These are phyloP conservation scores for Geranium incanum DNA, from an alignment of 441 rosid species.

Conservation along the genomic window DNA sequence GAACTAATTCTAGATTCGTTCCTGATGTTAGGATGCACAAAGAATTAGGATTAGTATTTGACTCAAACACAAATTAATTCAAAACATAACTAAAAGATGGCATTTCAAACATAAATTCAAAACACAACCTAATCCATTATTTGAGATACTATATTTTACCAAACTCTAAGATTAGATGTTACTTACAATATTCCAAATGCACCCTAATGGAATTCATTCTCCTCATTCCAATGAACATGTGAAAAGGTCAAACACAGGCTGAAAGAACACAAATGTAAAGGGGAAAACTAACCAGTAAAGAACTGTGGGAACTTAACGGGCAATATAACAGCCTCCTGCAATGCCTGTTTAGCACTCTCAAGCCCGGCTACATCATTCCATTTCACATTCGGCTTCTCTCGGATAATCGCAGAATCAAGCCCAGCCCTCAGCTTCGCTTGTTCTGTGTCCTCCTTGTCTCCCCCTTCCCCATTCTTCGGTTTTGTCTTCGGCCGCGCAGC, in stretches of 20 bases:
- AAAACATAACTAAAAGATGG: too few species aligned
- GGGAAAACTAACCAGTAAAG: not conserved
- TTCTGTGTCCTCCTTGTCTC: not conserved
- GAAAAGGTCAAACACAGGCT: not conserved
- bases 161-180: too few species aligned
- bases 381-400: not conserved
- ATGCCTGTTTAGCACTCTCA: not conserved
- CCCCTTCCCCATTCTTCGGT: not conserved
- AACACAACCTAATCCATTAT: too few species aligned
- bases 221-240: not conserved
- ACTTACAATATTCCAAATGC: too few species aligned
- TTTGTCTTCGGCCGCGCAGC: not conserved
- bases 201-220: not conserved
- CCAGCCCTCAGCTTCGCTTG: conserved; percentile 2
- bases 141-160: too few species aligned
- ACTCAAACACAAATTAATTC: too few species aligned
- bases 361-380: conserved; percentile 1
- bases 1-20: too few species aligned
- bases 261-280: not conserved
- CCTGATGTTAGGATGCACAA: too few species aligned
- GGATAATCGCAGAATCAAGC: not conserved
- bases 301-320: conserved; percentile 6
- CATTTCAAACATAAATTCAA: too few species aligned
- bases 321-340: conserved; percentile 3
- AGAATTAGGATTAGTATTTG: too few species aligned